phyloP scores from a whole-genome alignment of 1,139 yeast genomes.

The Lodderomyces pseudojiufengensis region DNA sequence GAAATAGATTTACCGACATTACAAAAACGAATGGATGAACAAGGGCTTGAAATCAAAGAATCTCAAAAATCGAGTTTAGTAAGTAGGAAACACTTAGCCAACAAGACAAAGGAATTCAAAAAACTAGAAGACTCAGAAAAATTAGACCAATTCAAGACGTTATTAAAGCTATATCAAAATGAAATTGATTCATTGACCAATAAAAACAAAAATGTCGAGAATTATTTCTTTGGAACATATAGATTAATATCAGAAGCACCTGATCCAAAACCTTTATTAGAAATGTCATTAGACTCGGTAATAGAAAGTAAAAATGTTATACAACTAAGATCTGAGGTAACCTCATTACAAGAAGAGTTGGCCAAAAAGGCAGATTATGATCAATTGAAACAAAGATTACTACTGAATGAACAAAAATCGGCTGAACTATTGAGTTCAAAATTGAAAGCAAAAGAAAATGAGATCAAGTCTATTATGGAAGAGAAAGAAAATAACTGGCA shows the following conservation, averaged over 20 bases:
- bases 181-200: conserved; percentile 83
- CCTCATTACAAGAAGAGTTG: conserved; percentile 55
- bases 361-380: conserved; percentile 76
- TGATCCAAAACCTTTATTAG: conserved; percentile 82
- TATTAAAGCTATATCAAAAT: conserved; percentile 79
- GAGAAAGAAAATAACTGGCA: conserved; percentile 64
- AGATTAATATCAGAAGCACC: conserved; percentile 84
- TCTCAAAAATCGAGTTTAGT: conserved; percentile 64
- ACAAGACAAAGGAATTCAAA: conserved; percentile 77
- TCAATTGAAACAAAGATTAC: conserved; percentile 58
- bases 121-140: conserved; percentile 66
- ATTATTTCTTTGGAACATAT: conserved; percentile 69
- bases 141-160: conserved; percentile 56
- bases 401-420: conserved; percentile 55
- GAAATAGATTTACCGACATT: conserved; percentile 64
- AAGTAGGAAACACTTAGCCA: conserved; percentile 72
- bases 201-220: conserved; percentile 72
- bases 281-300: conserved; percentile 68
- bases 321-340: conserved; percentile 51
- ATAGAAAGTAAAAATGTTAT: conserved; percentile 53
- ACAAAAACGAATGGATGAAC: conserved; percentile 70
- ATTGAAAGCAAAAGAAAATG: conserved; percentile 59
- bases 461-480: conserved; percentile 52
- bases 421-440: conserved; percentile 48
- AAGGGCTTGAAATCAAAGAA: conserved; percentile 69